Evolutionary conservation across 2,329 filamentous ascomycete species (phyloP), one percentile per base, ranked within the genome.

Genomic region (Beauveria varroae): DNA sequence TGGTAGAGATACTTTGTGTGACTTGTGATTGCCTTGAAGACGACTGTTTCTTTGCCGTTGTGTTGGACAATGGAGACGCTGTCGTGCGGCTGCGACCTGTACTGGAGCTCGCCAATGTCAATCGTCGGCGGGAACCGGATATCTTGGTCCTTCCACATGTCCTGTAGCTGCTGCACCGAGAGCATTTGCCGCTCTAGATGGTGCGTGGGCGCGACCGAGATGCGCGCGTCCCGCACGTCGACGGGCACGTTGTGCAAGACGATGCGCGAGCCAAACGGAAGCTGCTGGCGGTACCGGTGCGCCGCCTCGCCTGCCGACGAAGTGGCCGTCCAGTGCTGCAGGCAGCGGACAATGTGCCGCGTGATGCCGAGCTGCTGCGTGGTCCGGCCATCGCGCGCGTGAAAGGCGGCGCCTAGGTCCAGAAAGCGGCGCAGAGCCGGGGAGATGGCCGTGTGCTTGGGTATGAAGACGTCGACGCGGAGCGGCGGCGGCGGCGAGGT

Each of bases 1-100:
- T 86, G 82, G 67, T 86, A 86, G 43, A 87, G 73, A 66, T 82
- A 86, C 67, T 85, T 85, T 63, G 81, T 76, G 64, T 78, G 79
- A 70, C 80, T 82, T 2, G 80, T 81, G 47, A 86, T 69, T 3
- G 82, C 81, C 68, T 87, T 87, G 70, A 87, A 78, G 61, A 85
- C 79, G 74, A 78, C 81, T 2, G 75, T 69, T 53, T 30, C 28
- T 10, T 72, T 66, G 7, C 70, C 73, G 22, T 71, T 65, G 46
- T 81, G 73, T 37, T 73, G 71, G 50, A 86, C 81, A 16, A 85
- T 72, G 61, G 80, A 84, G 50, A 86, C 80, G 63, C 82, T 85
- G 67, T 86, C 84, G 64, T 86, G 81, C 20, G 86, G 71, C 68
- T 86, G 80, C 22, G 75, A 74, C 63, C 81, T 67, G 52, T 85